Conservation (phyloP, 345 rosid species). For the Theobroma cacao region DNA sequence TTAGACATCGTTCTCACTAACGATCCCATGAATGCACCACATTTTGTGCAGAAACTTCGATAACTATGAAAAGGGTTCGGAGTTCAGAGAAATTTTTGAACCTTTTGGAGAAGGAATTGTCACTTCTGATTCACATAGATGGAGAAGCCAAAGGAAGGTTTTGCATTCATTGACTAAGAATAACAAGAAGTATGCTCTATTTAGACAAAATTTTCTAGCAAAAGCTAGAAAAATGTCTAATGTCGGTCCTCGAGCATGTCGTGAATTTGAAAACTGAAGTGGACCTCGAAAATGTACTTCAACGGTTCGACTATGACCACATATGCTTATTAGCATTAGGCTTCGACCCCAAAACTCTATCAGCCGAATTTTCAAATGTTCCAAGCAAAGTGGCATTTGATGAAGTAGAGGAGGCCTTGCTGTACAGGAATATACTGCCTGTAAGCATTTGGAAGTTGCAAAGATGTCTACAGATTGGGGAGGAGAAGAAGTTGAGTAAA, state of each 20-base stretch:
- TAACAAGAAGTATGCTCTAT: neutral
- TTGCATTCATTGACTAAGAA: slow-evolving; percentile 14
- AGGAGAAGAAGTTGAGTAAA: slow-evolving; percentile 18
- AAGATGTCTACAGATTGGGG: slow-evolving; percentile 26
- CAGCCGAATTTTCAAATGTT: slow-evolving; percentile 14
- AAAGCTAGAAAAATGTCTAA: slow-evolving; percentile 5
- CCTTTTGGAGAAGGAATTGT: slow-evolving; percentile 24
- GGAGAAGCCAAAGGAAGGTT: slow-evolving; percentile 23
- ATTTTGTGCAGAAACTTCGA: slow-evolving; percentile 14
- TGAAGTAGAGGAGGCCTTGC: slow-evolving; percentile 13
- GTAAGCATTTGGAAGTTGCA: slow-evolving; percentile 13
- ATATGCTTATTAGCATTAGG: slow-evolving; percentile 16
- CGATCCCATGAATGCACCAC: neutral
- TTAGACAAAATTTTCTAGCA: neutral
- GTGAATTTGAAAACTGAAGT: neutral
- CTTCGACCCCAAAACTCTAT: slow-evolving; percentile 18
- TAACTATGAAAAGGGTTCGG: slow-evolving; percentile 21
- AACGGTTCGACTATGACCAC: slow-evolving; percentile 28
- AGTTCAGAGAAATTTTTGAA: slow-evolving; percentile 20
- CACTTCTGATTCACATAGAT: slow-evolving; percentile 5
- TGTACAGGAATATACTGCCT: slow-evolving; percentile 7
- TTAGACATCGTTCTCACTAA: slow-evolving; percentile 10
- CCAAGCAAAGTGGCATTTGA: slow-evolving; percentile 17
- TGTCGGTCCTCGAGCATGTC: slow-evolving; percentile 9
- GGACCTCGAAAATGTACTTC: slow-evolving; percentile 33